A percentile compares a stretch with the other conserved stretches of the same genome.
phyloP scores from a whole-genome alignment of 495 filamentous ascomycete genomes.

The Daldinia grandis region DNA sequence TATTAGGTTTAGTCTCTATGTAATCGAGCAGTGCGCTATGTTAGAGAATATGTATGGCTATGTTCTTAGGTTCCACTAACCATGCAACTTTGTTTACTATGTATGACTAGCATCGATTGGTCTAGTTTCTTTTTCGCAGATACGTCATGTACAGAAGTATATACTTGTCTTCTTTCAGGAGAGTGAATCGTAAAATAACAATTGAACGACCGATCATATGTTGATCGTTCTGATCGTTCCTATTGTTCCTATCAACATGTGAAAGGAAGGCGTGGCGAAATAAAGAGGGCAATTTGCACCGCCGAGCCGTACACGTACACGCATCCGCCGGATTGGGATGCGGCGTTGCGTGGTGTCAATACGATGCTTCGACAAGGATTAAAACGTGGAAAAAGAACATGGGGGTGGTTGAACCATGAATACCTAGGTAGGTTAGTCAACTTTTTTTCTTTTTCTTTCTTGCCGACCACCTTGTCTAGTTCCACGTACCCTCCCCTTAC shows the following conservation, averaged over 20 bases:
- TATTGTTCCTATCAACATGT: neutral
- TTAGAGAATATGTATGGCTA: slow-evolving; percentile 34
- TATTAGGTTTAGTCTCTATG: neutral
- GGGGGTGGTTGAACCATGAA: neutral
- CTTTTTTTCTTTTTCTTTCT: slow-evolving; percentile 1
- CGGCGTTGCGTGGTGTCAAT: slow-evolving; percentile 13
- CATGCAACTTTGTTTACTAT: slow-evolving; percentile 3
- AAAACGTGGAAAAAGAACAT: slow-evolving; percentile 32
- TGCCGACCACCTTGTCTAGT: slow-evolving; percentile 13
- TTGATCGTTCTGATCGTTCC: neutral
- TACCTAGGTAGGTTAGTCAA: neutral
- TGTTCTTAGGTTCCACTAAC: slow-evolving; percentile 12
- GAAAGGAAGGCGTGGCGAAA: neutral
- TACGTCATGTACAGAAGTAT: too few relatives aligned
- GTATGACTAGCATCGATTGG: neutral
- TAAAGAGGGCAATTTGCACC: neutral
- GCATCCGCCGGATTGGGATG: slow-evolving; percentile 9
- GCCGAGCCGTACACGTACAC: slow-evolving; percentile 1
- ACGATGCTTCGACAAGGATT: slow-evolving; percentile 27
- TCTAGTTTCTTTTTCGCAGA: too few relatives aligned
- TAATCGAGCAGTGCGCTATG: slow-evolving; percentile 14
- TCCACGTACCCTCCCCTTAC: neutral
- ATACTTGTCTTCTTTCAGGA: neutral
- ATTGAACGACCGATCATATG: neutral
- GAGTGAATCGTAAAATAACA: neutral